Evolutionary conservation across 2,329 filamentous ascomycete species (phyloP).

Genomic region (Colletotrichum endophyticum): DNA sequence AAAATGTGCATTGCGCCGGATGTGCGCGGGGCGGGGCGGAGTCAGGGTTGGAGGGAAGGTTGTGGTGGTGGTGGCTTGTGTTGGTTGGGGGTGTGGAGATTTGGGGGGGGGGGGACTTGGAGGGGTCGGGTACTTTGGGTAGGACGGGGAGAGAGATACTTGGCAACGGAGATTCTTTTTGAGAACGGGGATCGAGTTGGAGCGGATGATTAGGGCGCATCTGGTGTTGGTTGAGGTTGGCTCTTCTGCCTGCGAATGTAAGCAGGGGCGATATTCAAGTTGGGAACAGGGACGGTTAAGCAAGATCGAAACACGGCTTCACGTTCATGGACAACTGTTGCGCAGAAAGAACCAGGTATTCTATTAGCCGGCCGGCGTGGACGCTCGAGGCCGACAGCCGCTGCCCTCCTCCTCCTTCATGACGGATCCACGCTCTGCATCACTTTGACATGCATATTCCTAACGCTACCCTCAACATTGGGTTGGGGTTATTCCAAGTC

Average conservation of each 20-base stretch:
- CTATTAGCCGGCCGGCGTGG: background rate
- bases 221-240: background rate
- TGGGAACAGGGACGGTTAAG: background rate
- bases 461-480: background rate
- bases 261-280: background rate
- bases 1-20: background rate
- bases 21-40: background rate
- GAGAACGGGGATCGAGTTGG: background rate
- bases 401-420: background rate
- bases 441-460: background rate
- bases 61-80: background rate
- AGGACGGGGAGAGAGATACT: background rate
- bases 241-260: background rate
- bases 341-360: conserved; percentile 10
- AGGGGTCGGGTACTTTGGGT: background rate
- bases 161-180: background rate
- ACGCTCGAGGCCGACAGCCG: background rate
- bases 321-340: background rate
- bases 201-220: background rate
- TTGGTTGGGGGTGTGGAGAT: background rate
- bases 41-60: background rate
- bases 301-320: background rate
- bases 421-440: background rate
- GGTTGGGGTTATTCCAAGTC: background rate
- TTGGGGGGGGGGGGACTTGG: background rate